These are phyloP conservation scores for Lentinula novae-zelandiae DNA, from an alignment of 1,284 basidiomycete species.

Conservation along the genomic window DNA sequence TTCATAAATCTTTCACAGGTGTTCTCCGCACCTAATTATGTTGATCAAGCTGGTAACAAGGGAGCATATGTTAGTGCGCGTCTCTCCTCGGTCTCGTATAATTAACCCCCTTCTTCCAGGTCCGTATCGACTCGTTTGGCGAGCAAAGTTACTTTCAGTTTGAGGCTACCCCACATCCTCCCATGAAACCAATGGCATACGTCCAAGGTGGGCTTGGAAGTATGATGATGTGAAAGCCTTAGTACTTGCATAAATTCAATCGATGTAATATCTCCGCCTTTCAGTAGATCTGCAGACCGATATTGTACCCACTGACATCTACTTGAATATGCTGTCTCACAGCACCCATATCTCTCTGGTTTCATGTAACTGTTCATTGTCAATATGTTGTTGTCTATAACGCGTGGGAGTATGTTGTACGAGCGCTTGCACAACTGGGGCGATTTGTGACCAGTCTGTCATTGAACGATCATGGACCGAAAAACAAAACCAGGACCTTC, in stretches of 20 bases:
- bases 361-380: too few species aligned
- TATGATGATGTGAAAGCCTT: conserved; percentile 47
- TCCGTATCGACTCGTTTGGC: conserved; percentile 80
- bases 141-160: conserved; percentile 79
- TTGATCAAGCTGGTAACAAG: conserved; percentile 79
- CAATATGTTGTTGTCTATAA: too few species aligned
- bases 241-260: not conserved
- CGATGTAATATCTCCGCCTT: too few species aligned
- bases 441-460: not conserved
- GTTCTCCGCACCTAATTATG: conserved; percentile 83
- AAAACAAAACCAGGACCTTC: conserved; percentile 55
- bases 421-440: not conserved
- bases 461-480: conserved; percentile 57
- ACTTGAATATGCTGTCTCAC: too few species aligned
- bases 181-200: conserved; percentile 93
- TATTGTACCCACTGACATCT: too few species aligned
- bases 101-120: conserved; percentile 36
- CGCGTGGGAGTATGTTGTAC: not conserved
- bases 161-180: conserved; percentile 84
- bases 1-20: conserved; percentile 39
- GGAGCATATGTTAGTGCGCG: conserved; percentile 67
- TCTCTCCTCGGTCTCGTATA: conserved; percentile 5
- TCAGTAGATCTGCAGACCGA: too few species aligned
- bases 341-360: too few species aligned
- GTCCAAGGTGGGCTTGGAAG: conserved; percentile 58